phyloP scores from a whole-genome alignment of 768 basidiomycete genomes.

The Tylopilus vinaceipallidus region DNA sequence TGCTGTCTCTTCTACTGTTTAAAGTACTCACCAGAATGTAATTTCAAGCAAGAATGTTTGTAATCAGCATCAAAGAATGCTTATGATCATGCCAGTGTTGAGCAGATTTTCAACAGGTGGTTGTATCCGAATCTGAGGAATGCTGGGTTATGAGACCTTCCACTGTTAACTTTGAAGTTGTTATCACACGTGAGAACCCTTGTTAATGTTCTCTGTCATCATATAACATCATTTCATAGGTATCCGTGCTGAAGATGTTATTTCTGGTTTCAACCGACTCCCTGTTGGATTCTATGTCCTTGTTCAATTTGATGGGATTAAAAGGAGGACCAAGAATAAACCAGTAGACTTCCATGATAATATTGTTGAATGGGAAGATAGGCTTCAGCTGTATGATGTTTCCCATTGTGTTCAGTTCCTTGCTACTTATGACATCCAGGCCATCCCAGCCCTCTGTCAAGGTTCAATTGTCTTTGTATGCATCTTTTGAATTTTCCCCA shows the following conservation, averaged over 20 bases:
- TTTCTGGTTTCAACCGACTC: neutral
- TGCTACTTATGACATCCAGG: neutral
- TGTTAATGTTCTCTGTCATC: no score
- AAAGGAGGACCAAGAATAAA: neutral
- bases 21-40: neutral
- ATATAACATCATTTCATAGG: neutral
- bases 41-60: neutral
- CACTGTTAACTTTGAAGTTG: neutral
- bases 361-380: neutral
- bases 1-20: no score
- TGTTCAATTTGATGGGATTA: neutral
- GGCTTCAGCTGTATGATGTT: neutral
- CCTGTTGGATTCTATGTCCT: slow-evolving; percentile 13
- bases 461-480: neutral
- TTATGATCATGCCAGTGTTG: no score
- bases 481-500: slow-evolving; percentile 4
- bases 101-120: neutral
- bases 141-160: neutral
- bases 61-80: no score
- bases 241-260: slow-evolving; percentile 8
- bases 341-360: neutral
- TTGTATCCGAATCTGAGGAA: neutral
- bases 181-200: neutral
- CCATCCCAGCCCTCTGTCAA: neutral
- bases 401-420: no score